Percentiles rank a stretch among this genome's conserved stretches.
These are phyloP conservation scores for Podaxis carcinomalis DNA, from an alignment of 768 basidiomycete species.

Conservation along the genomic window DNA sequence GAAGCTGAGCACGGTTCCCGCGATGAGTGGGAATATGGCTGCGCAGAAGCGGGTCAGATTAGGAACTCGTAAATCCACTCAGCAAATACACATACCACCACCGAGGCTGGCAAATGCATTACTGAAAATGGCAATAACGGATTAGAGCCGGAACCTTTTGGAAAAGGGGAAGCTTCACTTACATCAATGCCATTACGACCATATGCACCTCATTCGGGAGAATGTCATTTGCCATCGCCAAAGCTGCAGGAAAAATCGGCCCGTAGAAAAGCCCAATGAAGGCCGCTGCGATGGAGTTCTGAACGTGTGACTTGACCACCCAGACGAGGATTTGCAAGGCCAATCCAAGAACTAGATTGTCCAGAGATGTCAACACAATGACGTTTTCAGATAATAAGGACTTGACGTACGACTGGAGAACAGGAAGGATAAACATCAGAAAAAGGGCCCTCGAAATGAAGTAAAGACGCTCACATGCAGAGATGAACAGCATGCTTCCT, in stretches of 20 bases:
- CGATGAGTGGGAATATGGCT: constrained; percentile 49
- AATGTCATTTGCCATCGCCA: constrained; percentile 42
- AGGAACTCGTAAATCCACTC: neutral
- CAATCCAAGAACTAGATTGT: constrained; percentile 33
- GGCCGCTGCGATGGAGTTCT: constrained; percentile 42
- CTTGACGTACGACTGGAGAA: constrained; percentile 6
- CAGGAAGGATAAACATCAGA: neutral
- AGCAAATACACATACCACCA: constrained; percentile 8
- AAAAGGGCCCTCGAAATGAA: neutral
- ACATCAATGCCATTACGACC: constrained; percentile 55
- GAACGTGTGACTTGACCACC: constrained; percentile 40
- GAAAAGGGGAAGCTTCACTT: constrained; percentile 14
- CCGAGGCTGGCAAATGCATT: constrained; percentile 14
- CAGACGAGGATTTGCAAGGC: constrained; percentile 46
- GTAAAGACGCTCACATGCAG: constrained; percentile 33
- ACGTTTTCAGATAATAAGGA: neutral
- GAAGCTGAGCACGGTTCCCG: constrained; percentile 38
- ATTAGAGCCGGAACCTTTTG: neutral
- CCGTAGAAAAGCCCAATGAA: constrained; percentile 46
- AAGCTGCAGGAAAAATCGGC: constrained; percentile 43
- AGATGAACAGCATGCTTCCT: constrained; percentile 39
- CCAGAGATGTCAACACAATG: neutral
- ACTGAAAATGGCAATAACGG: neutral
- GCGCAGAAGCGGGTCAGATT: neutral
- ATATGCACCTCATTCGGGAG: constrained; percentile 44